phyloP scores from a whole-genome alignment of 495 filamentous ascomycete genomes.

The Durotheca rogersii region DNA sequence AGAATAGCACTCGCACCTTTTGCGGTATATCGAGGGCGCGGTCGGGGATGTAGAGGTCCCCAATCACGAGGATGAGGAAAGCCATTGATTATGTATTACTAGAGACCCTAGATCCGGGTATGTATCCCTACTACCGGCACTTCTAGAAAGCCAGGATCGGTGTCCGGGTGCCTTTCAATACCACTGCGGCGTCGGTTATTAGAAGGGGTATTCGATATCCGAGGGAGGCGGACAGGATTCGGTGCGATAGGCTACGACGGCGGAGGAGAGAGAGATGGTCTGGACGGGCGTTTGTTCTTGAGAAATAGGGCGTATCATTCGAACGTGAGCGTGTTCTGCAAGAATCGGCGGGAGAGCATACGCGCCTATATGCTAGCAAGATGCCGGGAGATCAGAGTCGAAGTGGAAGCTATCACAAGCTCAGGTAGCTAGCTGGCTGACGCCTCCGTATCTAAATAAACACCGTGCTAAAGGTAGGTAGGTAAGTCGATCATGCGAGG shows the following conservation, averaged over 20 bases:
- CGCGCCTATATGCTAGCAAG: constrained; percentile 3
- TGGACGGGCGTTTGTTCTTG: no score
- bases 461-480: neutral
- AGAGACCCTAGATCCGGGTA: neutral
- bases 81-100: constrained; percentile 39
- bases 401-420: constrained; percentile 14
- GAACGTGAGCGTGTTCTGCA: neutral
- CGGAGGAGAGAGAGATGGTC: neutral
- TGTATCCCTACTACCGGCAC: neutral
- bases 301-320: no score
- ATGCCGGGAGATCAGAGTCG: neutral
- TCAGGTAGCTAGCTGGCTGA: neutral
- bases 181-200: neutral
- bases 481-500: constrained; percentile 11
- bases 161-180: neutral
- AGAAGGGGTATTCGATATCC: neutral
- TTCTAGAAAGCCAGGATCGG: neutral
- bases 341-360: neutral
- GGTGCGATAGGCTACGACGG: neutral
- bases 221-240: neutral
- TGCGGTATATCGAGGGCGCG: constrained; percentile 84
- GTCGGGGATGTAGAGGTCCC: constrained; percentile 97
- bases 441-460: neutral
- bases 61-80: constrained; percentile 77
- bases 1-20: no score